These are phyloP conservation scores for Geopyxis carbonaria DNA, from an alignment of 495 filamentous ascomycete genomes.

Conservation along the genomic window DNA sequence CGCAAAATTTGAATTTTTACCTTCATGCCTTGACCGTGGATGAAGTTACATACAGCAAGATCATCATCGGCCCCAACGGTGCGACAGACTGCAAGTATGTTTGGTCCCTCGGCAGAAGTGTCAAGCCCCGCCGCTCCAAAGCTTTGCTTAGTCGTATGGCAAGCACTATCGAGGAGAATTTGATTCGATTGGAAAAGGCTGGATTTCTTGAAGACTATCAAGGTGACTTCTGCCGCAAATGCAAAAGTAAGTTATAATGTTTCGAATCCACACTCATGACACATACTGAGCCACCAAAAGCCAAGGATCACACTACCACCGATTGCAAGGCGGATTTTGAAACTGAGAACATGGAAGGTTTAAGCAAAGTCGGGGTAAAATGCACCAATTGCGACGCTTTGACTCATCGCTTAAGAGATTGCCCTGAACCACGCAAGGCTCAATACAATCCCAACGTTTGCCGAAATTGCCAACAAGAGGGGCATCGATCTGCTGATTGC, in stretches of 20 bases:
- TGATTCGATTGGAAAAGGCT: conserved; percentile 42
- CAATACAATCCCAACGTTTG: conserved; percentile 39
- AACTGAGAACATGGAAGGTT: conserved; percentile 48
- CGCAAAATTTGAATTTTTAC: conserved; percentile 42
- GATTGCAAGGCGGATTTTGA: conserved; percentile 34
- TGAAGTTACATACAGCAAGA: conserved; percentile 41
- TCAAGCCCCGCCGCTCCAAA: conserved; percentile 46
- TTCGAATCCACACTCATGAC: neutral
- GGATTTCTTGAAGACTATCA: conserved; percentile 42
- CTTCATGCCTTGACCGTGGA: conserved; percentile 59
- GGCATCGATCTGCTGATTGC: conserved; percentile 46
- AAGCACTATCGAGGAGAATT: conserved; percentile 38
- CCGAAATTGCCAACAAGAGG: conserved; percentile 58
- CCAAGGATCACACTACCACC: conserved; percentile 15
- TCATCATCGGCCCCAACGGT: conserved; percentile 70
- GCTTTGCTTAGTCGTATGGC: conserved; percentile 39
- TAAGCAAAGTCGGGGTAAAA: conserved; percentile 42
- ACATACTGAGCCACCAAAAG: conserved; percentile 10
- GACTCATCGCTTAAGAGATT: conserved; percentile 58
- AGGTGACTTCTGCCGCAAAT: conserved; percentile 41
- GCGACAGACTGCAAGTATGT: conserved; percentile 57
- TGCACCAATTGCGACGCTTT: conserved; percentile 58
- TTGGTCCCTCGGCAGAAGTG: conserved; percentile 48
- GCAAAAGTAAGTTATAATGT: conserved; percentile 32
- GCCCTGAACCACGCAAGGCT: conserved; percentile 31